A percentile compares a stretch with the other conserved stretches of the same genome.
Evolutionary conservation across 2,329 filamentous ascomycete genomes (phyloP).

Genomic region (Sclerotinia subarctica): DNA sequence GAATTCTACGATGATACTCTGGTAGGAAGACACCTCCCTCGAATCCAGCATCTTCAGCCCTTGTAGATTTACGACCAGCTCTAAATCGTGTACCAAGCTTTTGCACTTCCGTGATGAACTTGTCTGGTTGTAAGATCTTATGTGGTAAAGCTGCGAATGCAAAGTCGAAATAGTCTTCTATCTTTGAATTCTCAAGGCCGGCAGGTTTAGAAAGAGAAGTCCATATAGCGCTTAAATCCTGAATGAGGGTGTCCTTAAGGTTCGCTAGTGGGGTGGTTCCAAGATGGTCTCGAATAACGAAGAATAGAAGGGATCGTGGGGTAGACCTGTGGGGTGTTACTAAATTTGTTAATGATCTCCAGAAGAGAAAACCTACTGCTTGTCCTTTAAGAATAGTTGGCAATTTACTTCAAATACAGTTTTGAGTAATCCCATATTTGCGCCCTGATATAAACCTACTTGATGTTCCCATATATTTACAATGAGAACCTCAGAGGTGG

Average conservation of each 20-base stretch:
- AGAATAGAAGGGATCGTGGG: conserved; percentile 90
- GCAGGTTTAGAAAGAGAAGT: conserved; percentile 84
- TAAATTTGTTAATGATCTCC: conserved; percentile 21
- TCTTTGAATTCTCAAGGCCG: conserved; percentile 81
- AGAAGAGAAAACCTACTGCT: conserved; percentile 59
- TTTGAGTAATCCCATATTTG: conserved; percentile 98
- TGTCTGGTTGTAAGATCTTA: conserved; percentile 92
- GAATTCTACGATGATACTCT: conserved; percentile 93
- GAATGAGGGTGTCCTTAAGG: conserved; percentile 82
- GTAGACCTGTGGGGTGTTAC: conserved; percentile 59
- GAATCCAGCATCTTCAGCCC: conserved; percentile 66
- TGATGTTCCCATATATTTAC: conserved; percentile 99
- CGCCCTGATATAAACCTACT: conserved; percentile 94
- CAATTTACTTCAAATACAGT: conserved; percentile 99
- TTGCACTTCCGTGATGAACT: conserved; percentile 77
- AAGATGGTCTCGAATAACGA: conserved; percentile 96
- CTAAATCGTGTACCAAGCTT: conserved; percentile 79
- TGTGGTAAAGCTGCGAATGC: conserved; percentile 93
- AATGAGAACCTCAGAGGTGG: conserved; percentile 95
- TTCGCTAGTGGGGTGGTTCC: conserved; percentile 88
- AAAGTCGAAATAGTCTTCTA: conserved; percentile 98
- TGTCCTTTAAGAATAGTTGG: conserved; percentile 94
- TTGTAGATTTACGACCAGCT: conserved; percentile 71
- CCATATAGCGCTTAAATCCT: conserved; percentile 92
- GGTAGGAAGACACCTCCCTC: conserved; percentile 83